These are phyloP conservation scores for Paratrypanosoma confusum DNA, from an alignment of 208 protist genomes.

Conservation along the genomic window DNA sequence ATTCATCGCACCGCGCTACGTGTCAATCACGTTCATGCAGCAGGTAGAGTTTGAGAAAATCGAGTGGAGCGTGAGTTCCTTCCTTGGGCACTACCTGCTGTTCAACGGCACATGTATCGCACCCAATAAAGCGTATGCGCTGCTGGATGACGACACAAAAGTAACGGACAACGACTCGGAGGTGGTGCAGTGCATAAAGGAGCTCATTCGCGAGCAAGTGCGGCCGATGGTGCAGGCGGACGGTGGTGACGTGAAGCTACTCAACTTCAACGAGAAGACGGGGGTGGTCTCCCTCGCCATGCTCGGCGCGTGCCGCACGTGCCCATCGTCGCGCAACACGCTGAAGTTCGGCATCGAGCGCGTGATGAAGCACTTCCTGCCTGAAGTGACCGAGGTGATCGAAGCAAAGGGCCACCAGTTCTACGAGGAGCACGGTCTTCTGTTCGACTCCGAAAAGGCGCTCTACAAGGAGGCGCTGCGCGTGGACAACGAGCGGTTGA, in stretches of 20 bases:
- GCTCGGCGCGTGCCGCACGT: slow-evolving; percentile 84
- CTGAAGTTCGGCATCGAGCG: slow-evolving; percentile 87
- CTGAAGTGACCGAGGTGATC: slow-evolving; percentile 76
- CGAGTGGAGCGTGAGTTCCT: slow-evolving; percentile 83
- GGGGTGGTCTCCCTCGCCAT: slow-evolving; percentile 86
- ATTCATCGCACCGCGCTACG: slow-evolving; percentile 67
- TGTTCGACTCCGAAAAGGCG: slow-evolving; percentile 71
- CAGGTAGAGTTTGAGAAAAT: slow-evolving; percentile 59
- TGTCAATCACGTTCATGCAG: slow-evolving; percentile 62
- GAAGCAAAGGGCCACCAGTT: slow-evolving; percentile 68
- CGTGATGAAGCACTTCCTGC: slow-evolving; percentile 88
- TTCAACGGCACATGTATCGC: slow-evolving; percentile 59
- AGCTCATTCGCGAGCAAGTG: slow-evolving; percentile 84
- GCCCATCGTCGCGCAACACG: slow-evolving; percentile 82
- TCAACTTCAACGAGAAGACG: slow-evolving; percentile 75
- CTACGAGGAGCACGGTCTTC: slow-evolving; percentile 70
- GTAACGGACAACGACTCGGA: slow-evolving; percentile 61
- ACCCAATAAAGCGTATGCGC: slow-evolving; percentile 57
- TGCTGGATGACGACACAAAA: slow-evolving; percentile 77
- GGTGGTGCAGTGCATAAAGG: slow-evolving; percentile 89
- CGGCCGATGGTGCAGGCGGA: slow-evolving; percentile 90
- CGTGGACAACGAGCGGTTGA: slow-evolving; percentile 38
- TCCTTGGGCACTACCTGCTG: slow-evolving; percentile 79
- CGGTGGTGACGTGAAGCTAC: slow-evolving; percentile 84
- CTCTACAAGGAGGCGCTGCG: slow-evolving; percentile 61